Percentiles rank a stretch among this genome's conserved stretches.
Evolutionary conservation across 257 asterid species (phyloP).

Genomic region (Cruciata laevipes): DNA sequence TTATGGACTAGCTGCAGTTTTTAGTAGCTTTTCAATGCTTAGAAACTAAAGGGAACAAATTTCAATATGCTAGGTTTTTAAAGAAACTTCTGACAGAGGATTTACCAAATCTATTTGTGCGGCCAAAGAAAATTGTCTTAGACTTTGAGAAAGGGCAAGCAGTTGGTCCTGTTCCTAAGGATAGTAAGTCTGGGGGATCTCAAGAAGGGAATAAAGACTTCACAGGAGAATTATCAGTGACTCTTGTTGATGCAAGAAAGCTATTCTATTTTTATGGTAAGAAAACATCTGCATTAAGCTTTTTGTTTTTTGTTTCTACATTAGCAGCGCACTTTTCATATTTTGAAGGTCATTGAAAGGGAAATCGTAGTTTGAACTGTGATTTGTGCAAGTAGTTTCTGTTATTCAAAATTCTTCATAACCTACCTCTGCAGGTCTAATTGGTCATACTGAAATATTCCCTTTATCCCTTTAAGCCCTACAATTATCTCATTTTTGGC

Average conservation of each 20-base stretch:
- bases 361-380: not conserved
- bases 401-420: not conserved
- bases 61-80: slow-evolving; percentile 57
- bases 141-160: slow-evolving; percentile 85
- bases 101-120: slow-evolving; percentile 87
- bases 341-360: not conserved
- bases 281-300: slow-evolving; percentile 13
- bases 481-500: not conserved
- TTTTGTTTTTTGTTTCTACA: not conserved
- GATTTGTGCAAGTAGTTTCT: not conserved
- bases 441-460: not conserved
- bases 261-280: slow-evolving; percentile 80
- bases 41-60: not conserved
- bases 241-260: slow-evolving; percentile 89
- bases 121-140: slow-evolving; percentile 87
- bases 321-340: not conserved
- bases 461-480: not conserved
- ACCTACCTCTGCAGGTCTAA: not conserved
- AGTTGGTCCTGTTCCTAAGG: slow-evolving; percentile 52
- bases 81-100: slow-evolving; percentile 90
- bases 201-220: slow-evolving; percentile 80
- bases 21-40: not conserved
- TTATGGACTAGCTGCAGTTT: not conserved
- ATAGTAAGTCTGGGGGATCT: slow-evolving; percentile 41
- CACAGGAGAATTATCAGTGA: slow-evolving; percentile 87